Conservation (phyloP, 2,329 filamentous ascomycete species). For the Chaetomium sp. region DNA sequence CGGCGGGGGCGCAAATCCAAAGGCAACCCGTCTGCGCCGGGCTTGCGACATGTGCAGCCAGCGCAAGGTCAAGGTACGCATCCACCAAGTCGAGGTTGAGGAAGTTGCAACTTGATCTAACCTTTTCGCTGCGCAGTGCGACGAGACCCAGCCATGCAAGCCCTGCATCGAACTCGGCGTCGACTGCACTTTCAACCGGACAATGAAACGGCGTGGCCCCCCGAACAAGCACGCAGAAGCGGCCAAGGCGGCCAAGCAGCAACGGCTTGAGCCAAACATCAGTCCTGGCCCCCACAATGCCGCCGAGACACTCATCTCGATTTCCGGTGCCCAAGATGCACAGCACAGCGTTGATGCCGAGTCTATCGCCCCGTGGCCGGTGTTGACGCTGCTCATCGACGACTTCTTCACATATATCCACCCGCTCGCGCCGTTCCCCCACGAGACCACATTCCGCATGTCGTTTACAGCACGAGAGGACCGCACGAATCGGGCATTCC, state of each 20-base stretch:
- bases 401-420: conserved; percentile 85
- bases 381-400: conserved; percentile 70
- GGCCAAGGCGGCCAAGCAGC: conserved; percentile 55
- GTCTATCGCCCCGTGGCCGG: conserved; percentile 68
- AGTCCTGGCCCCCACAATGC: conserved; percentile 47
- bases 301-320: conserved; percentile 53
- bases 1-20: conserved; percentile 33
- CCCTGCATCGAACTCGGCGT: conserved; percentile 60
- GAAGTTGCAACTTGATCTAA: background rate
- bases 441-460: conserved; percentile 74
- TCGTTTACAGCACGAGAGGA: conserved; percentile 69
- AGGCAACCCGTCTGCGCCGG: conserved; percentile 58
- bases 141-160: conserved; percentile 59
- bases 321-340: conserved; percentile 42
- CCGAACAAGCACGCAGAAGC: conserved; percentile 62
- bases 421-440: conserved; percentile 74
- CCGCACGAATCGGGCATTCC: conserved; percentile 64
- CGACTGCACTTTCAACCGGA: conserved; percentile 59
- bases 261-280: conserved; percentile 43
- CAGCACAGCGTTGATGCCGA: conserved; percentile 59
- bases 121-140: conserved; percentile 45
- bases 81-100: background rate
- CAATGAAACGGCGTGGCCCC: conserved; percentile 61
- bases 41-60: conserved; percentile 65
- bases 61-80: conserved; percentile 58